Evolutionary conservation across 2,329 filamentous ascomycete genomes (phyloP), one percentile per base, ranked within the genome.

Genomic region (Pseudogymnoascus verrucosus): DNA sequence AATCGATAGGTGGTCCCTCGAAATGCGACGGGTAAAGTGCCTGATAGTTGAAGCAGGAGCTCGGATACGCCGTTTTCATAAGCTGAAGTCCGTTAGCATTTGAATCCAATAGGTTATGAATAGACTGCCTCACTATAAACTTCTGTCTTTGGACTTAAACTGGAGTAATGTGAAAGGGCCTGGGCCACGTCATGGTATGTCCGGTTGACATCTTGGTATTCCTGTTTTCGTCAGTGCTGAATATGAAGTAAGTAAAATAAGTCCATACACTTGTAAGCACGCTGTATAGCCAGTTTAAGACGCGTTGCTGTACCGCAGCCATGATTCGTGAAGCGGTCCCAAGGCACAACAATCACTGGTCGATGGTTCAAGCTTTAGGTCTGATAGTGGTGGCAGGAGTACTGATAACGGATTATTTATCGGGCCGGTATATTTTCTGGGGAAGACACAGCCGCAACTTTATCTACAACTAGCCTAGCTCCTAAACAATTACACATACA

Each of bases 261-360:
- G 16, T 26, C 69, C 80, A 60, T 78, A 91, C 89, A 71, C 87
- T 90, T 44, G 89, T 90, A 64, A 98, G 78, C 63, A 96, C 88
- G 77, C 90, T 95, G 78, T 96, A 96, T 5, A 98, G 86, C 93
- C 93, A 98, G 78, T 92, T 93, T 72, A 98, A 82, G 66, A 96
- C 89, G 78, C 92, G 90, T 76, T 96, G 92, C 71, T 91, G 89
- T 74, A 96, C 90, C 70, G 87, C 85, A 82, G 73, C 73, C 73
- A 74, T 75, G 66, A 19, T 72, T 66, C 10, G 39, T 65, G 69
- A 69, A 69, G 67, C 65, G 69, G 67, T 68, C 64, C 65, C 26
- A 65, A 61, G 60, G 28, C 36, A 42, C 40, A 42, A 51, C 47
- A 44, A 63, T 60, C 39, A 34, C 26, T 23, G 36, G 54, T 63